Percentiles rank a stretch among this genome's conserved stretches.
phyloP scores from a whole-genome alignment of 2,329 filamentous ascomycete species.

The Fusarium luffae region DNA sequence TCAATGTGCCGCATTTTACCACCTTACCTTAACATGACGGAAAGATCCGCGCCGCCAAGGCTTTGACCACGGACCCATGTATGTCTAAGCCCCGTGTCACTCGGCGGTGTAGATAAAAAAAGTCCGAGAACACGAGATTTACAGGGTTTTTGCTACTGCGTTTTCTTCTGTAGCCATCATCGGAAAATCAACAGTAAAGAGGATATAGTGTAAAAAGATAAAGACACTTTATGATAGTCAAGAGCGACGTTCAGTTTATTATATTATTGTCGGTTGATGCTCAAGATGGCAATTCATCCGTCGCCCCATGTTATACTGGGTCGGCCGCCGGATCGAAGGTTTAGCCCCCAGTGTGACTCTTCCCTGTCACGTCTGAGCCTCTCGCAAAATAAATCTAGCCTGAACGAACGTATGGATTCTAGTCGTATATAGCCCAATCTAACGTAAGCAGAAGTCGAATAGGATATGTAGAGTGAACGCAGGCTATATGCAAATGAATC shows the following conservation, averaged over 20 bases:
- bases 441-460: background rate
- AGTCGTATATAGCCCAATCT: background rate
- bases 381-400: background rate
- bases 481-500: background rate
- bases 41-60: background rate
- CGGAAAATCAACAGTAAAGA: no score
- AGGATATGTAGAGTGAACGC: background rate
- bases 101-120: background rate
- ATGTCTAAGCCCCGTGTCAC: background rate
- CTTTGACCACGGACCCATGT: background rate
- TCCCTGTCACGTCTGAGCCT: background rate
- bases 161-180: no score
- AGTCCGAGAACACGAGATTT: background rate
- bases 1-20: background rate
- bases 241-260: no score
- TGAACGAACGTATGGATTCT: accelerated
- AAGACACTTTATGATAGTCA: no score
- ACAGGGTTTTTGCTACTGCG: background rate
- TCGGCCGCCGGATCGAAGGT: background rate
- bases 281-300: no score
- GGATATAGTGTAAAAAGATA: no score
- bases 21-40: background rate
- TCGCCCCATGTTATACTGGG: background rate
- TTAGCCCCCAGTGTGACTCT: background rate
- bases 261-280: no score